Evolutionary conservation across 305 asterid species (phyloP).

Genomic region (Fraxinus paxiana): DNA sequence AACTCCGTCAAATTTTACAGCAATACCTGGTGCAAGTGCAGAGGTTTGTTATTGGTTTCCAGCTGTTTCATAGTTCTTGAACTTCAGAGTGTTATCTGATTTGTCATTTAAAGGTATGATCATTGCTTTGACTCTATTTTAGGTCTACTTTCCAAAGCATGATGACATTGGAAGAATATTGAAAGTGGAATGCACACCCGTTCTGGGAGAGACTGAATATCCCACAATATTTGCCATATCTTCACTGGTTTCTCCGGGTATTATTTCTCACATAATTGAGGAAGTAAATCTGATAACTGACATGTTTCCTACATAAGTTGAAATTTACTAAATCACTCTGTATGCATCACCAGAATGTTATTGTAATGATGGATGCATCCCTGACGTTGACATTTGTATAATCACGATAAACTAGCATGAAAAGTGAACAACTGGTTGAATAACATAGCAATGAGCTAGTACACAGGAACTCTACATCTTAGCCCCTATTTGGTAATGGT

Average conservation of each 20-base stretch:
- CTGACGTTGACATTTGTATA: not conserved
- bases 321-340: constrained; percentile 4
- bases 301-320: not conserved
- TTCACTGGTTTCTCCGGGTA: constrained; percentile 85
- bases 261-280: constrained; percentile 21
- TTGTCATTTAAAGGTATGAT: not conserved
- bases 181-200: constrained; percentile 86
- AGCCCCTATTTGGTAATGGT: not conserved
- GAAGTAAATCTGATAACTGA: not conserved
- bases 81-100: constrained; percentile 3
- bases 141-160: constrained; percentile 81
- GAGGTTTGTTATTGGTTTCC: constrained; percentile 57
- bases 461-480: not conserved
- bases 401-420: not conserved
- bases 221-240: constrained; percentile 80
- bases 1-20: constrained; percentile 64
- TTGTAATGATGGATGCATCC: constrained; percentile 6
- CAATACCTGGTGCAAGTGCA: constrained; percentile 64
- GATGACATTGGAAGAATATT: constrained; percentile 68
- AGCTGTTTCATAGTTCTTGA: constrained; percentile 20
- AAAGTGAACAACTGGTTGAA: constrained; percentile 3
- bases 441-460: not conserved
- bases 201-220: constrained; percentile 62
- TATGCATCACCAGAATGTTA: not conserved
- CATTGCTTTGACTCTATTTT: constrained; percentile 24